Base-by-base conservation (phyloP, 1,139 yeast species). In the Suhomyces chickasaworum region DNA sequence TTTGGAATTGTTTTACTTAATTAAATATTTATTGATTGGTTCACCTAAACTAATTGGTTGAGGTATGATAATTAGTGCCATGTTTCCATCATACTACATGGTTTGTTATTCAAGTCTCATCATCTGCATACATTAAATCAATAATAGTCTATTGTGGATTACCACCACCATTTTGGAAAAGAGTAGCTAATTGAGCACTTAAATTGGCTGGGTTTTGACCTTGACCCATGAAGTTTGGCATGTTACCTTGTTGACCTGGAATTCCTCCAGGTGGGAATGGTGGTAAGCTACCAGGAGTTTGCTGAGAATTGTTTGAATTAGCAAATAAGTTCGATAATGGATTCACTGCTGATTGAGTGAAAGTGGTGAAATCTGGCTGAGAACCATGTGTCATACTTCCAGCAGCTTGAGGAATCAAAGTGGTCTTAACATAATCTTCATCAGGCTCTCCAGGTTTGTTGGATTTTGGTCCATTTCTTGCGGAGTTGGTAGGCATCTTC, bases 401-500 rank as follows among this genome's bases (percentile, higher is more conserved):
- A 10, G 53, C 46, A 5, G 51, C 43, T 55, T 66, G 66, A 4
- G 64, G 62, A 41, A 66, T 58, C 51, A 68, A 58, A 9, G 73
- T 64, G 22, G 76, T 66, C 60, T 66, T 71, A 41, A 69, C 75
- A 47, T 68, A 71, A 41, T 72, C 75, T 42, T 75, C 81, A 54
- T 76, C 80, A 16, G 78, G 70, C 55, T 77, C 84, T 53, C 83
- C 84, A 5, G 86, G 84, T 59, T 78, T 79, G 56, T 86, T 86
- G 1, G 95, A 86, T 61, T 86, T 81, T 31, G 95, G 96, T 5
- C 95, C 96, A 63, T 86, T 85, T 68, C 88, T 80, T 7, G 90
- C 81, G n/a, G 89, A 83, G 63, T 89, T 88, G 9, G 93, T 86
- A 12, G 95, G 95, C 91, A 86, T 86, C 61, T 84, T 87, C 66